Evolutionary conservation across 2,329 filamentous ascomycete genomes (phyloP).

Genomic region (Colletotrichum liaoningense): DNA sequence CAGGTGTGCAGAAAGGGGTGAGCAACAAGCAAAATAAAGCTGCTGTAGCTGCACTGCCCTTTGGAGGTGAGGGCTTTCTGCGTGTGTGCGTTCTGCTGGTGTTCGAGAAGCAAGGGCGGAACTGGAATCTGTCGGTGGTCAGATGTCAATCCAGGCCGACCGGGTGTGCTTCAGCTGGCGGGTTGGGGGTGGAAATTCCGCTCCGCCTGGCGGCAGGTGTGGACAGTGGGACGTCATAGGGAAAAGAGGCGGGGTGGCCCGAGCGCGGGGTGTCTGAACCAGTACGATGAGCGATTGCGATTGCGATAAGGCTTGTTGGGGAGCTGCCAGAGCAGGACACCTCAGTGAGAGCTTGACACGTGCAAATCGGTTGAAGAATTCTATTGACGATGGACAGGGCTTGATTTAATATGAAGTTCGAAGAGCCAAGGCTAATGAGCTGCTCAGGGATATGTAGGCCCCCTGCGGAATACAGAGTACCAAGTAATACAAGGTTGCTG

Average conservation of each 20-base stretch:
- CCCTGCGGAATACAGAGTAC: background rate
- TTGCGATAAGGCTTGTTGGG: constrained; percentile 28
- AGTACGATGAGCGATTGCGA: constrained; percentile 10
- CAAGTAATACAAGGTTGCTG: background rate
- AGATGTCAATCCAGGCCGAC: constrained; percentile 26
- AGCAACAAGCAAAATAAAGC: constrained; percentile 10
- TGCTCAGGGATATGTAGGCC: background rate
- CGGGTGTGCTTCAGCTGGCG: constrained; percentile 9
- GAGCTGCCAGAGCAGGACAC: background rate
- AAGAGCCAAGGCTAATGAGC: background rate
- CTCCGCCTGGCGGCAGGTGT: constrained; percentile 32
- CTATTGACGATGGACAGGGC: background rate
- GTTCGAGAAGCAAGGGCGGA: constrained; percentile 27
- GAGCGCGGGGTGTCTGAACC: background rate
- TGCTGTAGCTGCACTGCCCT: constrained; percentile 20
- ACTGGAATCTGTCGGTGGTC: constrained; percentile 24
- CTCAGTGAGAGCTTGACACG: background rate
- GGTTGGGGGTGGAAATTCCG: constrained; percentile 27
- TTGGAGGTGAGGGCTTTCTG: background rate
- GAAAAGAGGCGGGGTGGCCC: constrained; percentile 17
- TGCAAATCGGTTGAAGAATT: constrained; percentile 3
- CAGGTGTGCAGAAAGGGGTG: background rate
- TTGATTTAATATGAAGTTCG: background rate
- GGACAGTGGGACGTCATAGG: constrained; percentile 29
- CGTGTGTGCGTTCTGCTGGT: background rate